Base-by-base conservation (phyloP, 1,284 basidiomycete genomes). In the Cutaneotrichosporon daszewskae region DNA sequence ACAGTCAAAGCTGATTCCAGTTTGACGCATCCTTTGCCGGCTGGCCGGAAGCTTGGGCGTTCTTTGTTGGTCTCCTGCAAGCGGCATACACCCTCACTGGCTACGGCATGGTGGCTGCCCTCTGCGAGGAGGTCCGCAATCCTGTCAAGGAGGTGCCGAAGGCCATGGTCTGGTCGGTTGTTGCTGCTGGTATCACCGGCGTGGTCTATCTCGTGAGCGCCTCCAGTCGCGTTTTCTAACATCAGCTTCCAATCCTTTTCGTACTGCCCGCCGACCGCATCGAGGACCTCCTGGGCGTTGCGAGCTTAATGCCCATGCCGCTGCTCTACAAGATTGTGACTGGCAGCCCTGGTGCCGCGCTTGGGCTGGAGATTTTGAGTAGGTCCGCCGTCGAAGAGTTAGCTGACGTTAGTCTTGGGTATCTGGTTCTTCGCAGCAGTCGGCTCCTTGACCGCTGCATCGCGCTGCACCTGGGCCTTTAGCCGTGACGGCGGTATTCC, bases 381-480 rank as follows among this genome's bases (percentile, higher is more conserved):
- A 31, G 36, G 63, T 49, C 20, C 18, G 19, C 8, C 12, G 2
- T 32, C n/a, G 7, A 13, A 26, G 16, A 8, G 17, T 9, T 4
- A 3, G 23, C 27, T 14, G 10, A 32, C 22, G 8, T n/a, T 37
- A 61, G 62, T 76, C 47, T 64, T 75, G 32, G 73, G 72, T 18
- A 71, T 75, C 43, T 72, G 71, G 57, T 51, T 70, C 24, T 75
- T 75, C 47, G 73, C 74, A 4, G 61, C 69, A 5, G 66, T 75
- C 34, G 74, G 74, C 3, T 69, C 70, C 8, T 57, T 75, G 13
- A 75, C 74, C 17, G 51, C 51, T 29, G 51, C 51, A 3, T 46
- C 45, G 24, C 41, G 51, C 16, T 49, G 47, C 32, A 53, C 47
- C 1, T 53, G 51, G 51, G 51, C 51, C 1, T 74, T 74, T 51